phyloP scores from a whole-genome alignment of 352 stramenopile genomes.

The Phytophthora fragariaefolia region DNA sequence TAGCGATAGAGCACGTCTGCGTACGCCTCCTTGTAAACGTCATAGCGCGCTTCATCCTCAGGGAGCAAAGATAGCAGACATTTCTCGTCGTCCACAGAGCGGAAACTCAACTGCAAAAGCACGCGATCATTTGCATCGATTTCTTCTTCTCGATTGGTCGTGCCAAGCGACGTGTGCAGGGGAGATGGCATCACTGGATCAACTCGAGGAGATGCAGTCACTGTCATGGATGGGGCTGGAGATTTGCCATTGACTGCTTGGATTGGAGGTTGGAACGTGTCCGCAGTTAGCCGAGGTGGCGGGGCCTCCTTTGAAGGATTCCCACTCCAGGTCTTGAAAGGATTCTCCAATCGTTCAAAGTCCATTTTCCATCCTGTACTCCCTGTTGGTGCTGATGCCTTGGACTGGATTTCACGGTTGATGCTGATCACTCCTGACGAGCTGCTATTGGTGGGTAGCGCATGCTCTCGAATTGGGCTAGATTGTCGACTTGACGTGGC shows the following conservation, averaged over 20 bases:
- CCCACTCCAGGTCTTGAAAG: conserved; percentile 80
- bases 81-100: conserved; percentile 44
- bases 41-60: conserved; percentile 69
- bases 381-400: conserved; percentile 10
- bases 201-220: conserved; percentile 31
- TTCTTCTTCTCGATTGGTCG: conserved; percentile 36
- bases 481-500: conserved; percentile 38
- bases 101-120: conserved; percentile 55
- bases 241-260: conserved; percentile 37
- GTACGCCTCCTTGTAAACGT: conserved; percentile 85
- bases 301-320: conserved; percentile 47
- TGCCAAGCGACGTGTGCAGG: conserved; percentile 14
- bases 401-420: conserved; percentile 20
- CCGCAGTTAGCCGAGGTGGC: conserved; percentile 49
- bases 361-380: conserved; percentile 64
- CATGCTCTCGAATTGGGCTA: conserved; percentile 33
- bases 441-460: conserved; percentile 9
- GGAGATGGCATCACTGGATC: conserved; percentile 27
- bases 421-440: conserved; percentile 17
- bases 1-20: conserved; percentile 85
- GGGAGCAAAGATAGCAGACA: conserved; percentile 57
- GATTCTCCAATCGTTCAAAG: conserved; percentile 72
- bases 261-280: conserved; percentile 59
- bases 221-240: conserved; percentile 36
- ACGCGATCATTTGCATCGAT: conserved; percentile 54